Base-by-base conservation (phyloP, 305 asterid species). In the Fraxinus albicans region DNA sequence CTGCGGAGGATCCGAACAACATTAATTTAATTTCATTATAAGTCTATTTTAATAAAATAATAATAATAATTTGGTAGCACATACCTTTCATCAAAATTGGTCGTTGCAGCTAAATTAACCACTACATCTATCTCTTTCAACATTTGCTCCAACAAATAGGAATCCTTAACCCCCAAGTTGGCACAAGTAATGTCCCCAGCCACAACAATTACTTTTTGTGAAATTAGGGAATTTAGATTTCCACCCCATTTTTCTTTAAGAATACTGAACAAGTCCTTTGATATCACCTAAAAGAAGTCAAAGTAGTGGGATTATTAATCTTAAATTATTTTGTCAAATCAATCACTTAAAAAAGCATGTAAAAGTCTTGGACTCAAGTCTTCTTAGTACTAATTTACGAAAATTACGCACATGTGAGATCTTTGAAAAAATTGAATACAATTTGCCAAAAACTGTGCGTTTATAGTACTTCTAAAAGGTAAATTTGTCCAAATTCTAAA, bases 31-130 rank as follows among this genome's bases (percentile, higher is more conserved):
- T 65, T 65, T 65, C 5, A 23, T 55, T 55, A 19, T 8, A 63
- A 10, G 10, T 8, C 17, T 23, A 67, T 70, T 9, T 70, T 9
- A 7, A 33, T 3, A 33, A 47, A 19, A 23, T 2, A 1, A 25
- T 5, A 29, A 7, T 12, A 40, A 63, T 35, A 42, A 35, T 5
- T 63, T 31, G 76, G 70, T 15, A 23, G 42, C 15, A 34, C 53
- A 0, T 60, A 89, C 92, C 92, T 87, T 74, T 88, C 92, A 80
- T 89, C 87, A 76, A 86, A 89, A 50, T 86, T 87, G 29, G 92
- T 89, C 5, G 86, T 88, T 44, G 92, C 92, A 47, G 92, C 92
- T 40, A 89, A 73, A 79, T 89, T 89, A 77, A 89, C 88, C 8
- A 89, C 86, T 81, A 87, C 84, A 21, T 89, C 89, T 19, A 88